Evolutionary conservation across 1,284 basidiomycete species (phyloP), one percentile per base, ranked within the genome.

Genomic region (Leccinum subspadiceum): DNA sequence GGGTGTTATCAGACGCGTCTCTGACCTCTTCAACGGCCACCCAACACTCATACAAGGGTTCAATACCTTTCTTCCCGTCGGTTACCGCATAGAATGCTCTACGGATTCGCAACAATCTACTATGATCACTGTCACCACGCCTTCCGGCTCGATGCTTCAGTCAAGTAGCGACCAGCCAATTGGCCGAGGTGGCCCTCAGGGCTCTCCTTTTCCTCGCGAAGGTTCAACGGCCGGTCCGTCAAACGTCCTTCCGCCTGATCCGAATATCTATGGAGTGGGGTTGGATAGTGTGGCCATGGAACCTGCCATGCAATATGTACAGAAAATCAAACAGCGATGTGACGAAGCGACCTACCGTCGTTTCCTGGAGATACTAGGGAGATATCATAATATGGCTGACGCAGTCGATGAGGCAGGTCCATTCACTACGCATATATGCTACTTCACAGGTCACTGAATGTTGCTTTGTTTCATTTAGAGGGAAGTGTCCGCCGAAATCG

Each of bases 271-370:
- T 53, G 64, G 73, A 4, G 17, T 54, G 31, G 71, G 66, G 15
- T 66, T 74, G 58, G 79, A 77, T 48, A 76, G 67, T 9, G 77
- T 75, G 62, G 75, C 80, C 31, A 81, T 89, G 52, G 83, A 84
- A 63, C 86, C 87, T 1, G 96, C 96, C 2, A 90, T 99, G 65
- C 88, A 92, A 69, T 99, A 97, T 69, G 94, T 99, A 44, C 95
- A 97, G 77, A 95, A 94, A 77, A 98, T 98, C 78, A 98, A 97
- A 77, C 90, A 93, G 66, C 87, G 94, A 44, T 98, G 95, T 76
- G 92, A 96, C 68, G 87, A 93, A 1, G 93, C 96, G 37, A 95
- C 92, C 8, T 99, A 98, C 77, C 90, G 92, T 70, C 89, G 93
- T 69, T 98, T 99, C 76, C 78, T 98, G 60, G 94, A 96, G 76